Conservation (phyloP, 106 monocot genomes). For the Triglochin maritima region DNA sequence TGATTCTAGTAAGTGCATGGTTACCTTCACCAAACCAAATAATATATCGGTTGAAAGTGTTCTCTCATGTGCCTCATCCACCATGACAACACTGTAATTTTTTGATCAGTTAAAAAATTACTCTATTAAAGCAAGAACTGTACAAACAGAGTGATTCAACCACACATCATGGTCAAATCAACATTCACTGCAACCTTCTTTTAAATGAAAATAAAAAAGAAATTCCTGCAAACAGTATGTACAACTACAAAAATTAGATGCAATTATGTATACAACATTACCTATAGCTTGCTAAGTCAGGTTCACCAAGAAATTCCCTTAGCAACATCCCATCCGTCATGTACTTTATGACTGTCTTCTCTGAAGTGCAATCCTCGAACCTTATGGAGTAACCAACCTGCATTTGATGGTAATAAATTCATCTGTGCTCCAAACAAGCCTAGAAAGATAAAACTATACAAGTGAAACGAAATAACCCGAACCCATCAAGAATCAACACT, state of each 20-base stretch:
- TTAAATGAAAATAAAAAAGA: constrained; percentile 4
- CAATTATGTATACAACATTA: constrained; percentile 8
- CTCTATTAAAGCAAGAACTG: not conserved
- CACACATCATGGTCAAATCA: too few species aligned
- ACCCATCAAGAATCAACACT: too few species aligned
- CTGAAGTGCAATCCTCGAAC: constrained; percentile 97
- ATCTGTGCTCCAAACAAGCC: too few species aligned
- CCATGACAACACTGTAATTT: constrained; percentile 67
- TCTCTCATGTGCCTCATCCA: constrained; percentile 93
- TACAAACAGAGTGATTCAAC: not conserved
- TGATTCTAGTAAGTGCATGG: not conserved
- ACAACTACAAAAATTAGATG: constrained; percentile 4
- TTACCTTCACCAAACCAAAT: constrained; percentile 80
- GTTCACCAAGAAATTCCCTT: constrained; percentile 94
- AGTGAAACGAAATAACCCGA: too few species aligned
- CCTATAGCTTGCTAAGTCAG: constrained; percentile 92
- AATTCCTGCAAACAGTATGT: not conserved
- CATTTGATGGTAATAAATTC: not conserved
- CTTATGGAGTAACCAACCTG: constrained; percentile 96
- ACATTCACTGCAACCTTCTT: too few species aligned
- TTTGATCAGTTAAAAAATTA: not conserved
- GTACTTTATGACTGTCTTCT: constrained; percentile 82
- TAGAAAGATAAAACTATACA: too few species aligned
- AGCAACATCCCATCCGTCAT: constrained; percentile 97
- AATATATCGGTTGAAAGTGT: constrained; percentile 81